A percentile compares a stretch with the other conserved stretches of the same genome.
phyloP scores from a whole-genome alignment of 2,329 filamentous ascomycete species.

The Allantophomopsis cytisporea region DNA sequence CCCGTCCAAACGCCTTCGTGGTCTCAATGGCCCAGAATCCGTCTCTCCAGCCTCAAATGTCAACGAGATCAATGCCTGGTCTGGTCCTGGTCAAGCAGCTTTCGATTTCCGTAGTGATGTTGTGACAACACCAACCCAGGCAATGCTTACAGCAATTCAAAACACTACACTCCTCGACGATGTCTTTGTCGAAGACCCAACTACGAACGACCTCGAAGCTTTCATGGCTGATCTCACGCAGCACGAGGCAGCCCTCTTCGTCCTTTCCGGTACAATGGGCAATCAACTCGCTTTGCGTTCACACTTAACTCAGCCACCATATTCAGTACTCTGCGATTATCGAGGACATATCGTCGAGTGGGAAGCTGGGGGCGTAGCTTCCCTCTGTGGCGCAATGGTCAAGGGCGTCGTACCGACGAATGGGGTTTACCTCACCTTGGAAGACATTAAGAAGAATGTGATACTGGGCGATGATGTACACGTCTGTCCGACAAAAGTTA shows the following conservation, averaged over 20 bases:
- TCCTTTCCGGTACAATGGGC: conserved; percentile 87
- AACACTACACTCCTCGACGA: conserved; percentile 70
- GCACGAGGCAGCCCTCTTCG: conserved; percentile 67
- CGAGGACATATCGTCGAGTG: conserved; percentile 64
- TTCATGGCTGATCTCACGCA: conserved; percentile 60
- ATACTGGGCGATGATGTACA: conserved; percentile 60
- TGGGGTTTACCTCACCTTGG: conserved; percentile 42
- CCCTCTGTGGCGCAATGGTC: conserved; percentile 56
- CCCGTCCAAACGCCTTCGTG: background rate
- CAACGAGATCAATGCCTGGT: conserved; percentile 12
- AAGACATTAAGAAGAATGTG: conserved; percentile 54
- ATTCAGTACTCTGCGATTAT: conserved; percentile 67
- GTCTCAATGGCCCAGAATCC: background rate
- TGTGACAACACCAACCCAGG: conserved; percentile 61
- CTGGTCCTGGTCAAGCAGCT: conserved; percentile 15
- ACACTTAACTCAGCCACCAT: conserved; percentile 66
- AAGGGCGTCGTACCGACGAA: conserved; percentile 56
- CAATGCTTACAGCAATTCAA: conserved; percentile 72
- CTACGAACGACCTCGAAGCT: conserved; percentile 62
- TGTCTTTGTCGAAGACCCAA: conserved; percentile 68
- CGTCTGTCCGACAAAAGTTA: conserved; percentile 65
- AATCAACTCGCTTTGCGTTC: conserved; percentile 77
- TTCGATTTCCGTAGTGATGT: conserved; percentile 36
- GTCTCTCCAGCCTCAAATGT: background rate
- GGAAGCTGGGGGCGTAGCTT: conserved; percentile 53